Evolutionary conservation across 75 land plant species (phyloP), one percentile per base, ranked within the genome.

Genomic region (Picea glauca): DNA sequence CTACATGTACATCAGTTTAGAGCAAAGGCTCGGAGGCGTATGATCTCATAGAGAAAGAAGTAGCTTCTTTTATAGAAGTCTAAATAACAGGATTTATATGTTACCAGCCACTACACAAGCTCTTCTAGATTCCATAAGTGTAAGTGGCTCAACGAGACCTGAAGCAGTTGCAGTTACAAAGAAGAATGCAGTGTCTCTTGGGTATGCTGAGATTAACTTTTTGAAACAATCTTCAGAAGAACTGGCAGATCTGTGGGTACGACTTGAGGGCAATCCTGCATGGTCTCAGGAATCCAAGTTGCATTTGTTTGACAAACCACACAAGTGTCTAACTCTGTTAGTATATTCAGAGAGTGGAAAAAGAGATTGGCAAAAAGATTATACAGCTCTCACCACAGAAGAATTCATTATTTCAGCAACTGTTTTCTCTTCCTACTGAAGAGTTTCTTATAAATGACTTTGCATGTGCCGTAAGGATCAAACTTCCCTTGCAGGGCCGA

Each of bases 91-190:
- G 57, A 84, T 93, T 30, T 93, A 93, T 83, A 90, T 97, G 95
- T 84, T 94, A 72, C 99, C 99, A 56, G 83, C 93, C 62, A 91
- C 91, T 61, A 86, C 95, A 72, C 99, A 94, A 94, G 99, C 90
- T 61, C 91, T 97, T n/a, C 26, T 97, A 78, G 99, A 94, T 67
- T 88, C 94, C 23, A 86, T 97, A 88, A 92, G 92, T 83, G 82
- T 80, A 26, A 87, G 60, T 88, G 88, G 89, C 62, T 78, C 87
- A 73, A 62, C 90, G 60, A 94, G 98, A 62, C 85, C 92, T 64
- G 99, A 97, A 79, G 93, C 94, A 50, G 72, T 93, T 82, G 95
- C 91, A 40, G 89, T 89, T 78, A 94, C 94, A n/a, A 95, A 97
- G 78, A 94, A 83, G 77, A 91, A 85, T 87, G 99, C 96, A 77